These are phyloP conservation scores for Gossypium longicalyx DNA, from an alignment of 345 rosid genomes.

Conservation along the genomic window DNA sequence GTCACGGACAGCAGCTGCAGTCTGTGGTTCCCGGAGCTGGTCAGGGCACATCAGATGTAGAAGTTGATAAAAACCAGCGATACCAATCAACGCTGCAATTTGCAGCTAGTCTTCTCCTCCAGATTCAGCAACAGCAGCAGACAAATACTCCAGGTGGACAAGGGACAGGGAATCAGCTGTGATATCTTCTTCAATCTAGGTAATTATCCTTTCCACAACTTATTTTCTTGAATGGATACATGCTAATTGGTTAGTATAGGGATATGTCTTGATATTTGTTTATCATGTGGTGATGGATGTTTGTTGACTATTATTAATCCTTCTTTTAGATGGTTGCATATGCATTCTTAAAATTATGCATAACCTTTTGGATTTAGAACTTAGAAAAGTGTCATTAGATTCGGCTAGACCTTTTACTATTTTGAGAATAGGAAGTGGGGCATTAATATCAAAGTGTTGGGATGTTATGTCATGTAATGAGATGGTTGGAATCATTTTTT, in stretches of 20 bases:
- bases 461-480: not conserved
- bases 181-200: constrained; percentile 29
- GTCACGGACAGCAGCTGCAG: constrained; percentile 55
- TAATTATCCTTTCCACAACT: constrained; percentile 25
- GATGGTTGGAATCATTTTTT: not conserved
- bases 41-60: constrained; percentile 48
- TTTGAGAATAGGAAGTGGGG: not conserved
- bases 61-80: constrained; percentile 71
- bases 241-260: constrained; percentile 4
- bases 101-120: constrained; percentile 43
- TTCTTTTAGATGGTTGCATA: not conserved
- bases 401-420: not conserved
- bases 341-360: not conserved
- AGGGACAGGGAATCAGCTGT: constrained; percentile 36
- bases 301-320: not conserved
- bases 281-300: constrained; percentile 9
- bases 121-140: constrained; percentile 43
- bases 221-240: constrained; percentile 10
- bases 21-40: constrained; percentile 36
- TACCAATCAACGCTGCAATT: constrained; percentile 88
- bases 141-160: constrained; percentile 24
- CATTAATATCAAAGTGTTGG: too few species aligned
- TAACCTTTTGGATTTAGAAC: not conserved
- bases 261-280: not conserved
- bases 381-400: not conserved